These are phyloP conservation scores for Amanita molliuscula DNA, from an alignment of 768 basidiomycete species.

Conservation along the genomic window DNA sequence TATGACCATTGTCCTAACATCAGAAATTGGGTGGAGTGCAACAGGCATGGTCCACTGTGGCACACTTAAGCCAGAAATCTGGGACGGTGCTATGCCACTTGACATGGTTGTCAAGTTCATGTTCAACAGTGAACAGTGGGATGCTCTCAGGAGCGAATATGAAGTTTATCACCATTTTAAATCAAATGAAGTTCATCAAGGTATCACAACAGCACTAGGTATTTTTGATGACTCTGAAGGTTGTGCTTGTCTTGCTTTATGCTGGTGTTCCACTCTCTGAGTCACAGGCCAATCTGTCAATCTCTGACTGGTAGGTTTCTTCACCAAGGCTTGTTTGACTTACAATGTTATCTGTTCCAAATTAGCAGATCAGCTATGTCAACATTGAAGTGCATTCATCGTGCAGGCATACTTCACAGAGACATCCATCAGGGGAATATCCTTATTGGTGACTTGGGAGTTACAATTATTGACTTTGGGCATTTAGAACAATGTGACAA, in stretches of 20 bases:
- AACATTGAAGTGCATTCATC: slow-evolving; percentile 11
- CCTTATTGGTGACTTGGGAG: slow-evolving; percentile 9
- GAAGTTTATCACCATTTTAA: slow-evolving; percentile 10
- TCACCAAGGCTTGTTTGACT: slow-evolving; percentile 6
- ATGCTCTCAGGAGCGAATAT: slow-evolving; percentile 12
- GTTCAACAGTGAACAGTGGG: slow-evolving; percentile 10
- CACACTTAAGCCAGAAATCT: slow-evolving; percentile 11
- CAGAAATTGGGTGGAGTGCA: slow-evolving; percentile 12
- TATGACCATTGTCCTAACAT: slow-evolving; percentile 10
- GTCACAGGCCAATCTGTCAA: slow-evolving; percentile 6
- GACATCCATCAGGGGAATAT: slow-evolving; percentile 12
- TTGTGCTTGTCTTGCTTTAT: too few species aligned
- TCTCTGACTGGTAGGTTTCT: slow-evolving; percentile 10
- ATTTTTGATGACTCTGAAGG: slow-evolving; percentile 12
- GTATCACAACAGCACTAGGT: slow-evolving; percentile 9
- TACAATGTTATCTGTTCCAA: slow-evolving; percentile 8
- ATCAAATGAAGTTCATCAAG: slow-evolving; percentile 9
- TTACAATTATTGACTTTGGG: slow-evolving; percentile 12
- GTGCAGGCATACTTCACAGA: slow-evolving; percentile 12
- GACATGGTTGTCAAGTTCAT: slow-evolving; percentile 12
- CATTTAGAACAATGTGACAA: slow-evolving; percentile 10
- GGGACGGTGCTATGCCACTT: slow-evolving; percentile 6
- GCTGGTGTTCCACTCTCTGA: slow-evolving; percentile 6
- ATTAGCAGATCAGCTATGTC: slow-evolving; percentile 9
- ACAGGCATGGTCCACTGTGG: slow-evolving; percentile 12